These are phyloP conservation scores for Priceomyces melissophilus DNA, from an alignment of 805 yeast genomes.

Conservation along the genomic window DNA sequence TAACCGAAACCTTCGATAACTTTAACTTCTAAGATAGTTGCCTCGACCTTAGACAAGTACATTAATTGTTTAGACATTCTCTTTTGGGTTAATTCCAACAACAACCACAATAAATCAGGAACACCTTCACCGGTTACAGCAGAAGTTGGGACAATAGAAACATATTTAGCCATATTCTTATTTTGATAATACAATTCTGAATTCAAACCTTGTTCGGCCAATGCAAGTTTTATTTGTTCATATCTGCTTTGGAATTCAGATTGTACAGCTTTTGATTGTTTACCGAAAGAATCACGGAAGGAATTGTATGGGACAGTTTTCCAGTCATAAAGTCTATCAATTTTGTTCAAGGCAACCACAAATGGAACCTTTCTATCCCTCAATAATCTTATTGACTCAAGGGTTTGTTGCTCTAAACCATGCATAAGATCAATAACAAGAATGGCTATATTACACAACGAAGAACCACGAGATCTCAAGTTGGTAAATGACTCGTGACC, in stretches of 20 bases:
- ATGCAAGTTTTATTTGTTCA: constrained; percentile 79
- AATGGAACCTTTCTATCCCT: constrained; percentile 98
- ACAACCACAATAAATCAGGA: constrained; percentile 94
- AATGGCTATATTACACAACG: constrained; percentile 98
- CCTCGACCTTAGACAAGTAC: constrained; percentile 91
- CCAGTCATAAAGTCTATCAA: constrained; percentile 98
- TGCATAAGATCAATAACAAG: constrained; percentile 98
- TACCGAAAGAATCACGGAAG: constrained; percentile 87
- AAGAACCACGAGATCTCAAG: constrained; percentile 97
- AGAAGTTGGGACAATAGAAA: constrained; percentile 96
- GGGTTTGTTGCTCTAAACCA: constrained; percentile 96
- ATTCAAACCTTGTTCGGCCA: constrained; percentile 97
- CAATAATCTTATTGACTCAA: constrained; percentile 87
- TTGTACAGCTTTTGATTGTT: constrained; percentile 81
- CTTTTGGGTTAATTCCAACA: constrained; percentile 93
- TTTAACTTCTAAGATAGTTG: constrained; percentile 95
- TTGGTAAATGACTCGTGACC: constrained; percentile 99
- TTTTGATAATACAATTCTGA: constrained; percentile 95
- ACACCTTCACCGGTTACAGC: constrained; percentile 99
- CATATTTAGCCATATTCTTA: constrained; percentile 88
- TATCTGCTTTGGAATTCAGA: constrained; percentile 88
- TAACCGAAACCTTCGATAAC: constrained; percentile 98
- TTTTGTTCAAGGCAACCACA: constrained; percentile 93
- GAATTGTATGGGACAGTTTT: constrained; percentile 84
- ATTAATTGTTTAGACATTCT: constrained; percentile 98